A percentile compares a stretch with the other conserved stretches of the same genome.
Conservation (phyloP, 169 alveolate genomes). For the Plasmodium gonderi region DNA sequence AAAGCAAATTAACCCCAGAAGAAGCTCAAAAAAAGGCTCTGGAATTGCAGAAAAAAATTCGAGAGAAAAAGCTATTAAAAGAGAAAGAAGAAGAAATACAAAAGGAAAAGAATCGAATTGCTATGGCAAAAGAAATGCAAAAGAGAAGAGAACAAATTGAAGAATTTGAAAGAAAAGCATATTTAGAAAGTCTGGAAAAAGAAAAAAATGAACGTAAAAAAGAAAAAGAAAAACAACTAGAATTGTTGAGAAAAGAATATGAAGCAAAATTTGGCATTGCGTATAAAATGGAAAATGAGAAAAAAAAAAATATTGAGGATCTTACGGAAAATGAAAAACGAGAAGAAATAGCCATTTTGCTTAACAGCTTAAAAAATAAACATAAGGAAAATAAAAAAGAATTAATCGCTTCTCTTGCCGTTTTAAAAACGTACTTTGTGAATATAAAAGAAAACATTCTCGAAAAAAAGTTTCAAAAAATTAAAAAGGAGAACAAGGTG, state of each 20-base stretch:
- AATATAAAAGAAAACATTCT: slow-evolving; percentile 55
- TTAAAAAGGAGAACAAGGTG: slow-evolving; percentile 64
- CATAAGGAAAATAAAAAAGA: slow-evolving; percentile 54
- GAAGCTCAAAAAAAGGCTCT: slow-evolving; percentile 68
- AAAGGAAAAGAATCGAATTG: slow-evolving; percentile 60
- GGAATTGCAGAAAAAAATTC: slow-evolving; percentile 66
- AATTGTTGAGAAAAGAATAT: slow-evolving; percentile 62
- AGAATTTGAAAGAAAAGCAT: slow-evolving; percentile 73
- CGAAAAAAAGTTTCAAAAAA: slow-evolving; percentile 66
- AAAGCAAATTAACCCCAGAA: slow-evolving; percentile 41
- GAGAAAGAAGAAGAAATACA: slow-evolving; percentile 73
- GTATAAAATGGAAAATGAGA: slow-evolving; percentile 21
- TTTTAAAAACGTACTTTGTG: slow-evolving; percentile 40
- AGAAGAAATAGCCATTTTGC: slow-evolving; percentile 71
- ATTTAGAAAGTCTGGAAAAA: slow-evolving; percentile 25
- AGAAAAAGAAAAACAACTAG: slow-evolving; percentile 70
- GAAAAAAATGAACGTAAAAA: slow-evolving; percentile 73
- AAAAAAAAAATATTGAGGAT: slow-evolving; percentile 46
- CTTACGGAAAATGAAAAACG: slow-evolving; percentile 68
- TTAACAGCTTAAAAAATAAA: slow-evolving; percentile 66
- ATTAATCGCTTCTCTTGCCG: slow-evolving; percentile 26
- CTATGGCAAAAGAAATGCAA: slow-evolving; percentile 73
- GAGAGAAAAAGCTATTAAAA: slow-evolving; percentile 58
- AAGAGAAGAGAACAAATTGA: slow-evolving; percentile 69
- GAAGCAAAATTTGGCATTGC: slow-evolving; percentile 74